Base-by-base conservation (phyloP, 495 filamentous ascomycete species). In the Penicillium goetzii region DNA sequence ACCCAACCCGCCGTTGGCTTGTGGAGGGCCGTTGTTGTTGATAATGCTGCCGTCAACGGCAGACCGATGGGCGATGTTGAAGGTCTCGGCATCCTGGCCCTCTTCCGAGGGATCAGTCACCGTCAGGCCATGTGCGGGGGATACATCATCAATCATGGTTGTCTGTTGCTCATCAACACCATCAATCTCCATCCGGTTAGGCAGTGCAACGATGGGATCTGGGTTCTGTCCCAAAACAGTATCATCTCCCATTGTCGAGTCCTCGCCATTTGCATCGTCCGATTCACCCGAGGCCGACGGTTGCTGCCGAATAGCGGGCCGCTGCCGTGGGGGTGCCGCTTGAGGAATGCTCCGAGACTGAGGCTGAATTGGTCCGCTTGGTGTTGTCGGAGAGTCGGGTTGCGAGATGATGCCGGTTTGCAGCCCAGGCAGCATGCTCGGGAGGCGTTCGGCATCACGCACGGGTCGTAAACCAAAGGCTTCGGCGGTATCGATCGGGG, bases 61-160 rank as follows among this genome's bases (percentile, higher is more conserved):
- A 34, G 89, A 90, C 43, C 92, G 88, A 72, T 97, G 95, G n/a
- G 92, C 93, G 68, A 99, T 97, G 73, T 97, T 96, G 76, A 99
- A 97, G 0, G 92, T 93, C 63, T 93, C 92, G 4, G 88, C 84
- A 51, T 97, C 93, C 64, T 90, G 90, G 15, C 87, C 84, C 71
- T 73, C 71, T 45, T 95, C 93, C 1, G 94, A 91, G 1, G 89
- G 89, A 56, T 92, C 90, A 2, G 89, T 88, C 8, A 90, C 89
- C 11, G 87, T 86, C 54, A 97, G 73, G 57, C 87, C 88, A 57
- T 97, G 86, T 15, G 89, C 81, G 2, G 91, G 84, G 41, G 87
- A 85, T n/a, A 90, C 88, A 33, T 86, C 88, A 45, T 91, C 89
- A 56, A 97, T 83, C 74, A 96, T 89, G 47, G 85, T 62, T 6